Evolutionary conservation across 805 yeast species (phyloP).

Genomic region (Starmerella sirachaensis): DNA sequence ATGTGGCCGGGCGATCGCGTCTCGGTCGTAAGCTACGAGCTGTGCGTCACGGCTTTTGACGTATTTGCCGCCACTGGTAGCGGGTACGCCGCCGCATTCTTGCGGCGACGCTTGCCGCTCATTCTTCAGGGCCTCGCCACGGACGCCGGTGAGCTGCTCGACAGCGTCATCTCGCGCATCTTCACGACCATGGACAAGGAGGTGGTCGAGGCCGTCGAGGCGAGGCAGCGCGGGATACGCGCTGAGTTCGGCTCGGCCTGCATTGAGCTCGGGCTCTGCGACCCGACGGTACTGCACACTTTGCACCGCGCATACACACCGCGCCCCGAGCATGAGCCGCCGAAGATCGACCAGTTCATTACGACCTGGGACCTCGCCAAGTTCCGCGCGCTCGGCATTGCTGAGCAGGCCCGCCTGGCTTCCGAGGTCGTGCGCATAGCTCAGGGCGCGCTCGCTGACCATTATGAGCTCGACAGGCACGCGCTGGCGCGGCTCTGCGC

Average conservation of each 20-base stretch:
- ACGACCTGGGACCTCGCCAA: background rate
- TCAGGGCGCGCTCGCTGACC: conserved; percentile 3
- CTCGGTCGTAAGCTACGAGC: conserved; percentile 28
- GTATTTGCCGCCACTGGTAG: conserved; percentile 12
- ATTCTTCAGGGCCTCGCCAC: conserved; percentile 30
- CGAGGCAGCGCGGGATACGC: conserved; percentile 10
- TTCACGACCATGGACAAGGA: conserved; percentile 24
- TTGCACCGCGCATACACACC: conserved; percentile 18
- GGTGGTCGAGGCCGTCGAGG: conserved; percentile 18
- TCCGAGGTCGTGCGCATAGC: conserved; percentile 8
- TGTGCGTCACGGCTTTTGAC: conserved; percentile 37
- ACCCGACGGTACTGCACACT: conserved; percentile 20
- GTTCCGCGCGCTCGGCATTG: conserved; percentile 6
- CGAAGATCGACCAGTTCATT: conserved; percentile 1
- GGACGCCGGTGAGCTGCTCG: conserved; percentile 27
- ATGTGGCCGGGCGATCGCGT: conserved; percentile 24
- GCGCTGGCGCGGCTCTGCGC: conserved; percentile 32
- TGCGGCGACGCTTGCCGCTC: conserved; percentile 38
- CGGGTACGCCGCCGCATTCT: conserved; percentile 25
- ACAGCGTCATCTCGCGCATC: conserved; percentile 25
- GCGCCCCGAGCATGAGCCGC: conserved; percentile 2
- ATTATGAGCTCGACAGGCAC: conserved; percentile 5
- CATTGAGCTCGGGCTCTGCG: conserved; percentile 21
- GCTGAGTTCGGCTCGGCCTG: conserved; percentile 18
- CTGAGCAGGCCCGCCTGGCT: conserved; percentile 12